Conservation (phyloP, 1,284 basidiomycete genomes). For the Rhodofomes roseus region DNA sequence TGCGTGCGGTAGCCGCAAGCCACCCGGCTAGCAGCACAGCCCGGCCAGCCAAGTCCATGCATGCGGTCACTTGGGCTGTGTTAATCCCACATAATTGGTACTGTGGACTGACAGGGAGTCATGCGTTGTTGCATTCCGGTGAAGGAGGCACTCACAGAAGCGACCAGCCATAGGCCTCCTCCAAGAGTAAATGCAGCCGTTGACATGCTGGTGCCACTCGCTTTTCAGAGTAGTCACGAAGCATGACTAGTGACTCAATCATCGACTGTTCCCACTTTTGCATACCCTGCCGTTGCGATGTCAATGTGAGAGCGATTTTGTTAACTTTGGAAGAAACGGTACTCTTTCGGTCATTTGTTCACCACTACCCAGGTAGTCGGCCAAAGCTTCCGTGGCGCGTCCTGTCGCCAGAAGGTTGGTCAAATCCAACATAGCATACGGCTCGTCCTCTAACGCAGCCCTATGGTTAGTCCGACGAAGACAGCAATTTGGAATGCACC, state of each 20-base stretch:
- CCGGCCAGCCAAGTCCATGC: slow-evolving; percentile 48
- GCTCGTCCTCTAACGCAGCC: slow-evolving; percentile 43
- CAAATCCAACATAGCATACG: slow-evolving; percentile 64
- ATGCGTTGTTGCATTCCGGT: background rate
- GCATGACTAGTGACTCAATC: slow-evolving; percentile 60
- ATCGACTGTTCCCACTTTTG: slow-evolving; percentile 78
- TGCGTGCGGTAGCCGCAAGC: slow-evolving; percentile 61
- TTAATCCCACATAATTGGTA: slow-evolving; percentile 48
- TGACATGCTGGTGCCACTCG: slow-evolving; percentile 70
- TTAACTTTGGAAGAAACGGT: background rate
- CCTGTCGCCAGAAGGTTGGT: slow-evolving; percentile 71
- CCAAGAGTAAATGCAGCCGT: slow-evolving; percentile 66
- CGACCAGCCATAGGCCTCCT: slow-evolving; percentile 76
- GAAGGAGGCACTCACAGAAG: slow-evolving; percentile 48
- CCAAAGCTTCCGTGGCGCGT: slow-evolving; percentile 58
- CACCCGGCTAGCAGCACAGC: slow-evolving; percentile 63
- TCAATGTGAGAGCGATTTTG: background rate
- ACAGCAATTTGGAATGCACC: slow-evolving; percentile 25
- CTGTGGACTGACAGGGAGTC: slow-evolving; percentile 22
- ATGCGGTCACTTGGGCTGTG: slow-evolving; percentile 43
- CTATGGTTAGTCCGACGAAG: background rate
- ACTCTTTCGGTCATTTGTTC: slow-evolving; percentile 81
- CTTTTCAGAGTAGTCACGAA: slow-evolving; percentile 71
- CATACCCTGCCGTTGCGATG: slow-evolving; percentile 45
- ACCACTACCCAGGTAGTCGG: slow-evolving; percentile 70